phyloP scores from a whole-genome alignment of 169 alveolate species.

The Plasmodium relictum region DNA sequence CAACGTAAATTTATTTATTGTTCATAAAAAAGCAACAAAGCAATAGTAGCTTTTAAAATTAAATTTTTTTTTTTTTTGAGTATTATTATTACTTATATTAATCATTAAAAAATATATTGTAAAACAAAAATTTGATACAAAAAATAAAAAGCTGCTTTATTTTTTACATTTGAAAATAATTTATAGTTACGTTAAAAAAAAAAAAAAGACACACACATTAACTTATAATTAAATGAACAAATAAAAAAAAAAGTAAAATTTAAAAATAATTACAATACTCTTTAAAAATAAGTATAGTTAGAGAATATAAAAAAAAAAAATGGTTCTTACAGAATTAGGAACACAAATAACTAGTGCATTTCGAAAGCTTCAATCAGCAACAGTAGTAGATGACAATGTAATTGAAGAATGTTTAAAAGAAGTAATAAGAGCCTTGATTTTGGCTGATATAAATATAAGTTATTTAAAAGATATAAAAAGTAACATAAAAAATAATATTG shows the following conservation, averaged over 20 bases:
- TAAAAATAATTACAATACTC: not conserved
- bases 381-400: slow-evolving; percentile 95
- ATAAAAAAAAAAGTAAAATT: not conserved
- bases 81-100: not conserved
- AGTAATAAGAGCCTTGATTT: slow-evolving; percentile 93
- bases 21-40: not conserved
- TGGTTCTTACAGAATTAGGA: slow-evolving; percentile 99
- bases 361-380: slow-evolving; percentile 93
- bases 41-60: not conserved
- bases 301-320: slow-evolving; percentile 41
- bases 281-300: too few relatives aligned
- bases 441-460: slow-evolving; percentile 95
- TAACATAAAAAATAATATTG: slow-evolving; percentile 90
- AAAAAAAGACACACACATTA: not conserved
- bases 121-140: too few relatives aligned
- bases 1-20: too few relatives aligned
- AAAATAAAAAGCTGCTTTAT: too few relatives aligned
- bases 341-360: slow-evolving; percentile 94
- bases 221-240: not conserved
- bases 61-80: not conserved
- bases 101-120: too few relatives aligned
- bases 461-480: slow-evolving; percentile 93
- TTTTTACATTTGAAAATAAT: too few relatives aligned
- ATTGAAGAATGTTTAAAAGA: slow-evolving; percentile 93
- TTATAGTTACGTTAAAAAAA: too few relatives aligned